Percentiles rank a stretch among this genome's conserved stretches.
These are phyloP conservation scores for Phyllosticta paracitricarpa DNA, from an alignment of 2,329 filamentous ascomycete genomes.

Conservation along the genomic window DNA sequence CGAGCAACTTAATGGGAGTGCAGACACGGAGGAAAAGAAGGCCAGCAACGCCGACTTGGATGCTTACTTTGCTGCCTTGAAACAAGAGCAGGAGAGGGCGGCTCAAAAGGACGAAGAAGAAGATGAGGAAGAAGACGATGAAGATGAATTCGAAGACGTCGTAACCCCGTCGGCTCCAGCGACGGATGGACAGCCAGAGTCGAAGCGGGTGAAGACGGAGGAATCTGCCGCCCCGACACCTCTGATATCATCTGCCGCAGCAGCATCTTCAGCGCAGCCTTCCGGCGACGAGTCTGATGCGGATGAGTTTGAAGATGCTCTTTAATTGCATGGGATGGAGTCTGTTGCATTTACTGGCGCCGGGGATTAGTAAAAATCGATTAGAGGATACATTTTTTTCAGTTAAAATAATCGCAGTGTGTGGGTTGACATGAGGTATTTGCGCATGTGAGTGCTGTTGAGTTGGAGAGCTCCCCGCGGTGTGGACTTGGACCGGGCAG, in stretches of 20 bases:
- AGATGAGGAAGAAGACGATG: slow-evolving; percentile 35
- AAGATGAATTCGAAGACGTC: slow-evolving; percentile 32
- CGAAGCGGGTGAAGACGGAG: slow-evolving; percentile 55
- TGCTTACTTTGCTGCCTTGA: slow-evolving; percentile 57
- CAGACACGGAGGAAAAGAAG: slow-evolving; percentile 42
- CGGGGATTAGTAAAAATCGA: neutral
- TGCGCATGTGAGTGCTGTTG: too few species aligned
- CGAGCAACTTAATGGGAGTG: slow-evolving; percentile 12
- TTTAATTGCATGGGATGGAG: slow-evolving; percentile 22
- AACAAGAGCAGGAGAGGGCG: slow-evolving; percentile 45
- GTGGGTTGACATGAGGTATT: too few species aligned
- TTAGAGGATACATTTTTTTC: neutral
- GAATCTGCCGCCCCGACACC: slow-evolving; percentile 27
- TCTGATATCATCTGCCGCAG: slow-evolving; percentile 21
- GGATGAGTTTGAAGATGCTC: slow-evolving; percentile 38
- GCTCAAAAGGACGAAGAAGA: slow-evolving; percentile 33
- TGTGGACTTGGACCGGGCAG: too few species aligned
- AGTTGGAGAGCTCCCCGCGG: too few species aligned
- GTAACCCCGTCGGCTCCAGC: slow-evolving; percentile 22
- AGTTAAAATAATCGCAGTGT: too few species aligned
- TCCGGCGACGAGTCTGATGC: slow-evolving; percentile 37
- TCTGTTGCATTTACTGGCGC: slow-evolving; percentile 10
- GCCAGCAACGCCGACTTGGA: slow-evolving; percentile 48
- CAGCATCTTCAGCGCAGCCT: slow-evolving; percentile 27
- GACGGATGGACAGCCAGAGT: slow-evolving; percentile 31